A percentile compares a stretch with the other conserved stretches of the same genome.
Evolutionary conservation across 2,329 filamentous ascomycete genomes (phyloP).

Genomic region (Colletotrichum euphorbiae): DNA sequence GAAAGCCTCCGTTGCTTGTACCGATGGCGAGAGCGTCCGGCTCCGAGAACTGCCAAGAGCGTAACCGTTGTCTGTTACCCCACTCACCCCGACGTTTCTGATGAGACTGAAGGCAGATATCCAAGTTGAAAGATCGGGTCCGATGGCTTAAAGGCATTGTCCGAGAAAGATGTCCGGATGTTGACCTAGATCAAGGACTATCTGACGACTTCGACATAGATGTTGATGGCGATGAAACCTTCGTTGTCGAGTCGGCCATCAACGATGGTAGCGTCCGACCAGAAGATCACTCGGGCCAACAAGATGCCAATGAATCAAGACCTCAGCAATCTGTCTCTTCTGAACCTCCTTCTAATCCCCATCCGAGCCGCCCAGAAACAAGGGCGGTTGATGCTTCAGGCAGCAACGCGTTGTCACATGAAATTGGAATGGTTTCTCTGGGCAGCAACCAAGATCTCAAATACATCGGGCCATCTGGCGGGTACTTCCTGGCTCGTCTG

Average conservation of each 20-base stretch:
- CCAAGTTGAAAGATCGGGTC: constrained; percentile 55
- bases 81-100: background rate
- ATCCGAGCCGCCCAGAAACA: constrained; percentile 32
- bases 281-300: constrained; percentile 33
- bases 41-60: constrained; percentile 55
- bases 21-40: constrained; percentile 57
- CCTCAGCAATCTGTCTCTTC: background rate
- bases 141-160: constrained; percentile 60
- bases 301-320: background rate
- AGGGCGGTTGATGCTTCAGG: constrained; percentile 40
- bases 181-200: constrained; percentile 50
- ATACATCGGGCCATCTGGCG: constrained; percentile 68
- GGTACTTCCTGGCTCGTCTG: constrained; percentile 63
- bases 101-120: constrained; percentile 39
- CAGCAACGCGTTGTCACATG: constrained; percentile 54
- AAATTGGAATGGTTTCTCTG: constrained; percentile 65
- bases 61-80: constrained; percentile 43
- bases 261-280: constrained; percentile 24
- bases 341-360: constrained; percentile 33
- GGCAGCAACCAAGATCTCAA: constrained; percentile 59
- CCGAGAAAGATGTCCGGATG: constrained; percentile 53
- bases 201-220: constrained; percentile 13
- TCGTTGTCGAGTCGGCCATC: constrained; percentile 34
- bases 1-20: constrained; percentile 54
- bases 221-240: constrained; percentile 16